Evolutionary conservation across 352 stramenopile genomes (phyloP).

Genomic region (Phytophthora foliorum): DNA sequence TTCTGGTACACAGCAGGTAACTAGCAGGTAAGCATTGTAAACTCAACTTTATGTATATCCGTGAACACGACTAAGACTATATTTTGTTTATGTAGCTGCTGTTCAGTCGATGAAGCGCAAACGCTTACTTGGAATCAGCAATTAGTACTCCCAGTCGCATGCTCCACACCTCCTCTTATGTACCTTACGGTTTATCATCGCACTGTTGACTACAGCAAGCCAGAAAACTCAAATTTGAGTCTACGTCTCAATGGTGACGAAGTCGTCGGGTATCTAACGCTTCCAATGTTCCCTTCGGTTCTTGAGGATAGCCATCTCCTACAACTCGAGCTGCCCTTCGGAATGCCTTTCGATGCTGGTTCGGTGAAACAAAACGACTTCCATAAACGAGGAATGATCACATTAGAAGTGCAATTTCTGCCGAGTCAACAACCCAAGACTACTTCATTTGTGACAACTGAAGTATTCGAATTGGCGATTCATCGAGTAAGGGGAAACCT

Average conservation of each 20-base stretch:
- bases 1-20: constrained; percentile 6
- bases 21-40: constrained; percentile 24
- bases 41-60: background rate
- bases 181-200: constrained; percentile 34
- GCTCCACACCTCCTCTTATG: constrained; percentile 25
- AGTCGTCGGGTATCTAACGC: constrained; percentile 31
- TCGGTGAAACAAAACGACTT: constrained; percentile 9
- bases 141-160: constrained; percentile 26
- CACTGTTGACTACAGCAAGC: background rate
- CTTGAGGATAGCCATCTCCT: constrained; percentile 40
- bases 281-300: constrained; percentile 42
- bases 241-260: constrained; percentile 8
- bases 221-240: background rate
- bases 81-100: constrained; percentile 18
- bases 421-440: constrained; percentile 3
- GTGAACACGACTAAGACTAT: background rate
- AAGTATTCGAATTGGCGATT: constrained; percentile 35
- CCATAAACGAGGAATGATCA: constrained; percentile 37
- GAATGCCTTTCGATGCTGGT: background rate
- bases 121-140: constrained; percentile 52
- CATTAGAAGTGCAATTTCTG: constrained; percentile 52
- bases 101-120: constrained; percentile 2
- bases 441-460: background rate
- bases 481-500: constrained; percentile 29
- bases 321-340: constrained; percentile 41